Evolutionary conservation across 1,284 basidiomycete genomes (phyloP), one percentile per base, ranked within the genome.

Genomic region (Rhizoctonia solani): DNA sequence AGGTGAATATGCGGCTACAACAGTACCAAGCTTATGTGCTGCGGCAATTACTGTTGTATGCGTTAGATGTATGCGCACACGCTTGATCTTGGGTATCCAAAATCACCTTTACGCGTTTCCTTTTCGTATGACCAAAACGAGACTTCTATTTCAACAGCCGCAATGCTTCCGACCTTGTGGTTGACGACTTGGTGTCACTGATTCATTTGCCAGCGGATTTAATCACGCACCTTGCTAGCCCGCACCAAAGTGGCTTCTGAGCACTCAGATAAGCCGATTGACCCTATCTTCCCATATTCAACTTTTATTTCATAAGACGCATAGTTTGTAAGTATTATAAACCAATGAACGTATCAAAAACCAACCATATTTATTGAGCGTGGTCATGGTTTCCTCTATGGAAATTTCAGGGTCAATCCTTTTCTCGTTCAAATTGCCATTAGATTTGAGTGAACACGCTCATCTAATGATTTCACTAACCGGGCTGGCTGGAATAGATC

Each of bases 141-240:
- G 34, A 84, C 75, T 71, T 85, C 84, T 53, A 83, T 82, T 72
- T 85, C 84, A 29, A 83, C 80, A 5, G 79, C 75, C n/a, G 80
- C 76, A 59, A 85, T 79, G 1, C 79, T 80, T 39, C 79, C 77
- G 30, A 83, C 76, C 82, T 16, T 29, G 13, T 5, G n/a, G 2
- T 39, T 19, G 21, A n/a, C n/a, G n/a, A n/a, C n/a, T n/a, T n/a
- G 27, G 4, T 9, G 19, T 1, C 3, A 30, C 9, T 25, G 6
- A 23, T 29, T 1, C 5, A 13, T 2, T 30, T 13, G 13, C 13
- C 13, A 1, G 25, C 6, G n/a, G n/a, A n/a, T n/a, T n/a, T 1
- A 6, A 44, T 19, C 16, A 21, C 27, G 23, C 47, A 68, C 70
- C 44, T 66, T 69, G 41, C 49, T 49, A 5, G 71, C 71, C 11